Base-by-base conservation (phyloP, 352 stramenopile species). In the Phytophthora meadii region DNA sequence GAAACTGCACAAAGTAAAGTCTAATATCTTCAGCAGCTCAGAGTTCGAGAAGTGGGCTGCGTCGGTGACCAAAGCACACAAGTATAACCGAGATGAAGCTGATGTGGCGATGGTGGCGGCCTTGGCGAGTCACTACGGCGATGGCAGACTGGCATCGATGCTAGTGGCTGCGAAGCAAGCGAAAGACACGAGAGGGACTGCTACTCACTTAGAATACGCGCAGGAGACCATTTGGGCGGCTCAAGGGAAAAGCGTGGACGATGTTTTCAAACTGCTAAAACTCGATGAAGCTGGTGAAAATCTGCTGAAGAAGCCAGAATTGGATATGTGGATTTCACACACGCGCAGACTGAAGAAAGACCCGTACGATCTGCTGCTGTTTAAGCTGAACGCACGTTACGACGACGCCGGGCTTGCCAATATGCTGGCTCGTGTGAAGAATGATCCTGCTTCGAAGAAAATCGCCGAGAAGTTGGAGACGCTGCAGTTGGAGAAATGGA, bases 1-100 rank as follows among this genome's bases (percentile, higher is more conserved):
- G 3, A 5, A 36, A n/a, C 6, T 44, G 8, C 9, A 11, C 24
- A 27, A 41, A 25, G 36, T 34, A 5, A 9, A 39, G 36, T 39
- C 36, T 1, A 47, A 39, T 27, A 6, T 48, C 15, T 6, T 62
- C 4, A n/a, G 41, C 12, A 63, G 34, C n/a, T 15, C 17, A 1
- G 24, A 56, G 12, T 55, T 55, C 25, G 14, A 42, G 4, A n/a
- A 49, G 19, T 63, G 55, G 55, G 11, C 25, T 30, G 5, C 11
- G 1, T 25, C 32, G 10, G 41, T 39, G 11, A 28, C 34, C 1
- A 22, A 22, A 22, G 1, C 19, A 1, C 1, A 22, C 19, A 22
- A 22, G 19, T 1, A 22, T 1, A 42, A 49, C 11, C 34, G 27
- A 9, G 44, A 34, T 2, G 32, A 6, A 4, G 45, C 24, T 41